Evolutionary conservation across 1,139 yeast species (phyloP).

Genomic region (Diutina catenulata): DNA sequence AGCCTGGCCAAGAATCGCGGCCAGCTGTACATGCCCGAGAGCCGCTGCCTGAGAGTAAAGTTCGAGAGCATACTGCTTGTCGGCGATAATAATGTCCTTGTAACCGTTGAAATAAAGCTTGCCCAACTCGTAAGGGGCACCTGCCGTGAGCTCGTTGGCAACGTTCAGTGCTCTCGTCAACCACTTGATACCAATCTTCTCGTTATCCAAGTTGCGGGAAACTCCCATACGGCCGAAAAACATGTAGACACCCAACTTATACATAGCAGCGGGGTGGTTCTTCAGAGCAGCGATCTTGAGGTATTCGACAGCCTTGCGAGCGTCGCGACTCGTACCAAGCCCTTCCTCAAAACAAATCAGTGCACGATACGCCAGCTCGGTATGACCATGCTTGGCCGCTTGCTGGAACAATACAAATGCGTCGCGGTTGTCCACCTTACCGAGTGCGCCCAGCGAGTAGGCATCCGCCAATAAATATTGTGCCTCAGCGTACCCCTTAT

Average conservation of each 20-base stretch:
- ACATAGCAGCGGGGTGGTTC: conserved; percentile 94
- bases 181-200: conserved; percentile 90
- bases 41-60: conserved; percentile 85
- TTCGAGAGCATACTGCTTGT: conserved; percentile 74
- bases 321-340: conserved; percentile 81
- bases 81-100: conserved; percentile 77
- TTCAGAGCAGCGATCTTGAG: conserved; percentile 80
- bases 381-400: conserved; percentile 90
- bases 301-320: conserved; percentile 76
- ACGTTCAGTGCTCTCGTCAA: conserved; percentile 73
- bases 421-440: conserved; percentile 69
- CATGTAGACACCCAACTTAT: conserved; percentile 77
- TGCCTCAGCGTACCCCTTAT: conserved; percentile 79
- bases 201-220: conserved; percentile 51
- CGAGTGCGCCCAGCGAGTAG: conserved; percentile 74
- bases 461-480: conserved; percentile 88
- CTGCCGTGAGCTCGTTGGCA: conserved; percentile 77
- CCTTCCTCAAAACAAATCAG: conserved; percentile 92
- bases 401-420: conserved; percentile 69
- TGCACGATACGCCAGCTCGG: conserved; percentile 84
- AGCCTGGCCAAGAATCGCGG: conserved; percentile 67
- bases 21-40: conserved; percentile 72
- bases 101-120: conserved; percentile 78
- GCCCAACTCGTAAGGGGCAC: conserved; percentile 89
- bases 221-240: conserved; percentile 81